Evolutionary conservation across 257 asterid species (phyloP).

Genomic region (Solanum pennellii): DNA sequence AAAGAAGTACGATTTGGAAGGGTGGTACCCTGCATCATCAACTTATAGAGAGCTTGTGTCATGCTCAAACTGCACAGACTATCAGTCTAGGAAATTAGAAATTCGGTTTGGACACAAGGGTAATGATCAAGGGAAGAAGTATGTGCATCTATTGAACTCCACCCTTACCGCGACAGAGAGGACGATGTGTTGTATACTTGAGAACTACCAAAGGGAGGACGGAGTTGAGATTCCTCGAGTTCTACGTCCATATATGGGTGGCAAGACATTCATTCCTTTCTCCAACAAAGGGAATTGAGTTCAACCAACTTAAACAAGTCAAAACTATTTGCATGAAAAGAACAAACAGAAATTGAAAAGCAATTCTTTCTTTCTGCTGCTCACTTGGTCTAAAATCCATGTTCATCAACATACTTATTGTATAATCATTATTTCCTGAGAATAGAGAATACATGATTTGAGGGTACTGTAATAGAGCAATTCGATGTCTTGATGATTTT

Average conservation of each 20-base stretch:
- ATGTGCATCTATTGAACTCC: conserved; percentile 84
- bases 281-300: conserved; percentile 9
- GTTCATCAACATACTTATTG: no score
- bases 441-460: no score
- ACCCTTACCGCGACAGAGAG: conserved; percentile 96
- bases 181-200: conserved; percentile 81
- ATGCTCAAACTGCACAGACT: conserved; percentile 92
- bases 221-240: conserved; percentile 83
- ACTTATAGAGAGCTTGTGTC: conserved; percentile 45
- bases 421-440: no score
- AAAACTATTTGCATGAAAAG: no score
- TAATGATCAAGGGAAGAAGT: conserved; percentile 60
- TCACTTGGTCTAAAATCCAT: no score
- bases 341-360: no score
- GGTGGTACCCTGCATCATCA: conserved; percentile 35
- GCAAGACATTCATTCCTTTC: conserved; percentile 63
- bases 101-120: conserved; percentile 57
- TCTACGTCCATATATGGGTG: conserved; percentile 58
- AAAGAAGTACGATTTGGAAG: conserved; percentile 89
- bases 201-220: conserved; percentile 76
- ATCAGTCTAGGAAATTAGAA: conserved; percentile 79
- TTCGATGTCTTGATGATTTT: no score
- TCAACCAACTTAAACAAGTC: no score
- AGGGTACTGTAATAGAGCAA: no score
- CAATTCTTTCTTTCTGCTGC: no score